These are phyloP conservation scores for Cicer judaicum DNA, from an alignment of 306 rosid genomes.

Conservation along the genomic window DNA sequence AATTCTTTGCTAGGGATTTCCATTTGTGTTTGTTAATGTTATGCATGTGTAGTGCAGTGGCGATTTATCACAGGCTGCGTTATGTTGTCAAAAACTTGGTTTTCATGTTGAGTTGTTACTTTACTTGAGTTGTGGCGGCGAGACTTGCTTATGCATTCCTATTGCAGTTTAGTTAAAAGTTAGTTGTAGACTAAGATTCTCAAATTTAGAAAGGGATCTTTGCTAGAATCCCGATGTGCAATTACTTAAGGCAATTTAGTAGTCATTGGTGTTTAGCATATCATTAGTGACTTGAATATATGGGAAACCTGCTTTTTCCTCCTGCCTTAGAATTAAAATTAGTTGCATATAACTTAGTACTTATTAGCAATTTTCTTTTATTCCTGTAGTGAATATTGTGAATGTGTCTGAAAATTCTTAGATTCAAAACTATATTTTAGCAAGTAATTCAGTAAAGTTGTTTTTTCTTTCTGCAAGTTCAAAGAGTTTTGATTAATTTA, in stretches of 20 bases:
- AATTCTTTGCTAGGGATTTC: too few relatives aligned
- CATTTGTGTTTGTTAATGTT: too few relatives aligned
- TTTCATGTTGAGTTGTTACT: neutral
- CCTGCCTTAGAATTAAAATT: neutral
- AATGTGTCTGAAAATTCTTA: conserved; percentile 3
- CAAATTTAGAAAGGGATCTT: neutral
- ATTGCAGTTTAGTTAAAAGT: neutral
- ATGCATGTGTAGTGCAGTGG: too few relatives aligned
- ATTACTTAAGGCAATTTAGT: neutral
- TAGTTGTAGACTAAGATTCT: conserved; percentile 2
- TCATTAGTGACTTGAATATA: neutral
- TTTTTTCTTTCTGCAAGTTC: too few relatives aligned
- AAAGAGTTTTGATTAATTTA: too few relatives aligned
- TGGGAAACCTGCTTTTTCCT: neutral
- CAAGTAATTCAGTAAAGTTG: neutral
- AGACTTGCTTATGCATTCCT: too few relatives aligned
- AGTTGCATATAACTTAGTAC: neutral
- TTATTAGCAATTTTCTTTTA: conserved; percentile 7
- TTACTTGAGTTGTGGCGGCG: too few relatives aligned
- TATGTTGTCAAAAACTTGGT: neutral
- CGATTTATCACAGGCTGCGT: too few relatives aligned
- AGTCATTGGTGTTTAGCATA: neutral
- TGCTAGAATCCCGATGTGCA: conserved; percentile 21
- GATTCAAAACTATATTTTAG: conserved; percentile 23
- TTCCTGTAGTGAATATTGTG: neutral